Percentiles rank a stretch among this genome's conserved stretches.
Conservation (phyloP, 176 grass and related monocot genomes). For the Triticum aestivum region IWGSC_CS_RefSeq_v2.1 NC_057798.1:809975203-809975702, state of each 20-base stretch:
- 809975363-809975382: constrained; percentile 83
- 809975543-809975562: constrained; percentile 68
- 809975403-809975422: background rate
- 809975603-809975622: constrained; percentile 93
- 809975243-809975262: constrained; percentile 59
- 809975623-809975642: constrained; percentile 89
- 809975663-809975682: background rate
- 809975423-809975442: constrained; percentile 64
- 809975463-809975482: constrained; percentile 95
- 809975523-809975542: constrained; percentile 62
- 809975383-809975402: constrained; percentile 9
- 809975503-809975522: constrained; percentile 85
- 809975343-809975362: constrained; percentile 69
- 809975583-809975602: constrained; percentile 95
- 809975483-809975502: constrained; percentile 94
- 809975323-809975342: constrained; percentile 63
- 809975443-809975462: constrained; percentile 92
- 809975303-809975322: background rate
- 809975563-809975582: constrained; percentile 72
- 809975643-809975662: constrained; percentile 22
- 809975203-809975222: constrained; percentile 16
- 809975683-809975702: background rate
- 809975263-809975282: constrained; percentile 21
- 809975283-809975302: background rate
- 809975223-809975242: constrained; percentile 61